phyloP scores from a whole-genome alignment of 2,329 filamentous ascomycete genomes.

The Didymella pinodella region DNA sequence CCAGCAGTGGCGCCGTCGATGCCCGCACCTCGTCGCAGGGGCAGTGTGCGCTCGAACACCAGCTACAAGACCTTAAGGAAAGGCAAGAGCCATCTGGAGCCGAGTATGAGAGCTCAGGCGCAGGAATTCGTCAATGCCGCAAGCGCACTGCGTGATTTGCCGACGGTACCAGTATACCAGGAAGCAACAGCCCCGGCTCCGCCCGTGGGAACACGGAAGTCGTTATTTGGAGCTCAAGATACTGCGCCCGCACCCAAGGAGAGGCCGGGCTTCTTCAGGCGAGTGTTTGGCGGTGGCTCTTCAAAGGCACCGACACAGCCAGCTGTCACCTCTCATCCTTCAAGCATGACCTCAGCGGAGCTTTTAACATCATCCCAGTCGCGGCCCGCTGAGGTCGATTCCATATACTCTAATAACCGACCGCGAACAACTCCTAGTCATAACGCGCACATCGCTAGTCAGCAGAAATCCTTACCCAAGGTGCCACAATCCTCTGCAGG shows the following conservation, averaged over 20 bases:
- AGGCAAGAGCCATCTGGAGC: constrained; percentile 54
- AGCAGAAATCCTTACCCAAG: constrained; percentile 55
- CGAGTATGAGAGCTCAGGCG: constrained; percentile 55
- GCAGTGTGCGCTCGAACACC: constrained; percentile 66
- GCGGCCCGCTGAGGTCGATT: constrained; percentile 39
- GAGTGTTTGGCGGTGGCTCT: constrained; percentile 77
- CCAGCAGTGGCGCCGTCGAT: constrained; percentile 51
- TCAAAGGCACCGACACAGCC: constrained; percentile 62
- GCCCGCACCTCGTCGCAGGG: constrained; percentile 60
- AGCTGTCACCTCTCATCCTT: constrained; percentile 22
- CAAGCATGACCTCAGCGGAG: constrained; percentile 27
- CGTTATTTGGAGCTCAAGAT: constrained; percentile 49
- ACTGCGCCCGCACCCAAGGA: constrained; percentile 59
- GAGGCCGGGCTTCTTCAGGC: constrained; percentile 88
- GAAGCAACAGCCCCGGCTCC: constrained; percentile 63
- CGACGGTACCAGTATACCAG: constrained; percentile 55
- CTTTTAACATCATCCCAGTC: constrained; percentile 28
- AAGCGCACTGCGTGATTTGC: constrained; percentile 53
- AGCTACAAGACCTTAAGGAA: constrained; percentile 53
- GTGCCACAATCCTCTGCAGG: constrained; percentile 38
- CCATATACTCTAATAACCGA: constrained; percentile 43
- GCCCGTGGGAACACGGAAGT: constrained; percentile 61
- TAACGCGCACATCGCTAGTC: constrained; percentile 56
- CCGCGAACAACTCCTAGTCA: constrained; percentile 52
- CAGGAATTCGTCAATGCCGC: constrained; percentile 59